Conservation (phyloP, 345 rosid genomes). For the Raphanus sativus region DNA sequence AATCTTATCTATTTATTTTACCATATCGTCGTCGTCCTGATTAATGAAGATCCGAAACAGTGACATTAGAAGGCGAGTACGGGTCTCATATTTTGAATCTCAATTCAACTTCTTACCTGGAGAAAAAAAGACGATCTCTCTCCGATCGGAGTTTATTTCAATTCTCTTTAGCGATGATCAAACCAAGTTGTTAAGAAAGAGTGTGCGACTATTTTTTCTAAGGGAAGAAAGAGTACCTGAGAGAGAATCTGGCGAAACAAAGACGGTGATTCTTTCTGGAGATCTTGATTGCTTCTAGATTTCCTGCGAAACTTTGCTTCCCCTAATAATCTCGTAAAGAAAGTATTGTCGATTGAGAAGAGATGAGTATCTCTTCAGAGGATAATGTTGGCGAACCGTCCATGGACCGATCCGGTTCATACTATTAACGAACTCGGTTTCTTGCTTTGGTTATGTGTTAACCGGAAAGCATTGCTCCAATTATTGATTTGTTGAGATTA, state of each 20-base stretch:
- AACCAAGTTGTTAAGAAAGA: not conserved
- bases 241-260: slow-evolving; percentile 17
- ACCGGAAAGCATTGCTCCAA: not conserved
- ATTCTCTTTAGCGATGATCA: not conserved
- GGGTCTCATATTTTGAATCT: slow-evolving; percentile 25
- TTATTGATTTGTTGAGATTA: no score
- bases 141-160: slow-evolving; percentile 5
- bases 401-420: slow-evolving; percentile 18
- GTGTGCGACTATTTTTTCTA: not conserved
- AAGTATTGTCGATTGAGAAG: not conserved
- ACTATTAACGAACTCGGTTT: not conserved
- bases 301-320: slow-evolving; percentile 26
- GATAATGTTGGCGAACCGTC: slow-evolving; percentile 8
- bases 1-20: slow-evolving; percentile 22
- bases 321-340: not conserved
- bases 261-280: slow-evolving; percentile 4
- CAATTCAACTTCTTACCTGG: slow-evolving; percentile 25
- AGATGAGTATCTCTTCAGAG: not conserved
- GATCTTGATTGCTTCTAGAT: slow-evolving; percentile 29
- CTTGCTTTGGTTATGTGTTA: not conserved
- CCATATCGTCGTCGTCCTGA: slow-evolving; percentile 61
- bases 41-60: slow-evolving; percentile 55
- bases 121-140: slow-evolving; percentile 5
- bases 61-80: slow-evolving; percentile 54
- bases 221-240: slow-evolving; percentile 20